Conservation (phyloP, 2,329 filamentous ascomycete genomes). For the Raffaelea albimanens region DNA sequence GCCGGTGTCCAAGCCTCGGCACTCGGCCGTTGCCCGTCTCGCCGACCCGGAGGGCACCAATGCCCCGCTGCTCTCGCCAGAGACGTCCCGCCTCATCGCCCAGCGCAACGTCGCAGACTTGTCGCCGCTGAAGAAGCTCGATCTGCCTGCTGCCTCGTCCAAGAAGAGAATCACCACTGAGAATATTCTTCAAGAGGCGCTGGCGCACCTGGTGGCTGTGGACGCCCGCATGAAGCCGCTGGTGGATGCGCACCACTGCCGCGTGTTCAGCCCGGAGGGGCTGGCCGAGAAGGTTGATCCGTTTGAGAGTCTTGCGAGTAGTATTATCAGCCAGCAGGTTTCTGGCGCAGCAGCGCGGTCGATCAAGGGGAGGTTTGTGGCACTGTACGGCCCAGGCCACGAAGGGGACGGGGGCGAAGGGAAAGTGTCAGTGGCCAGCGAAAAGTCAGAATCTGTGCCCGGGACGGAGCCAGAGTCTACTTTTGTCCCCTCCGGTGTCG, state of each 20-base stretch:
- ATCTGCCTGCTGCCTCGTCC: too few species aligned
- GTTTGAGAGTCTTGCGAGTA: constrained; percentile 71
- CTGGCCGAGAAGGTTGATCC: constrained; percentile 82
- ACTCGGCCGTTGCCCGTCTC: constrained; percentile 39
- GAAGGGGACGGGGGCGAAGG: neutral
- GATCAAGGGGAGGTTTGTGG: constrained; percentile 79
- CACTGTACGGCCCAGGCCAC: constrained; percentile 46
- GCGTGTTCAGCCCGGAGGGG: constrained; percentile 70
- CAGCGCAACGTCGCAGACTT: constrained; percentile 21
- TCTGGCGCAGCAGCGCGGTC: constrained; percentile 83
- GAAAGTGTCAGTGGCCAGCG: constrained; percentile 9
- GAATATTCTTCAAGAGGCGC: constrained; percentile 65
- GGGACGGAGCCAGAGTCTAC: neutral
- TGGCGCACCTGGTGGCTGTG: constrained; percentile 61
- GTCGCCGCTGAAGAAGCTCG: constrained; percentile 20
- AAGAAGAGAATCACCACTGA: constrained; percentile 46
- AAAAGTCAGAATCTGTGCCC: constrained; percentile 1
- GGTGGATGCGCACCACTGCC: constrained; percentile 67
- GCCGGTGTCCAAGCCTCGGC: constrained; percentile 24
- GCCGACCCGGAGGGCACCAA: constrained; percentile 58
- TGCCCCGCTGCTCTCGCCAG: constrained; percentile 61
- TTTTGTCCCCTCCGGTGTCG: too few species aligned
- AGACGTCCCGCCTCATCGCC: constrained; percentile 51
- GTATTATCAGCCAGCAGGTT: constrained; percentile 95
- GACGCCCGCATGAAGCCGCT: constrained; percentile 64